Percentiles rank a stretch among this genome's conserved stretches.
Conservation (phyloP, 1,284 basidiomycete species). For the Boletus mariae region DNA sequence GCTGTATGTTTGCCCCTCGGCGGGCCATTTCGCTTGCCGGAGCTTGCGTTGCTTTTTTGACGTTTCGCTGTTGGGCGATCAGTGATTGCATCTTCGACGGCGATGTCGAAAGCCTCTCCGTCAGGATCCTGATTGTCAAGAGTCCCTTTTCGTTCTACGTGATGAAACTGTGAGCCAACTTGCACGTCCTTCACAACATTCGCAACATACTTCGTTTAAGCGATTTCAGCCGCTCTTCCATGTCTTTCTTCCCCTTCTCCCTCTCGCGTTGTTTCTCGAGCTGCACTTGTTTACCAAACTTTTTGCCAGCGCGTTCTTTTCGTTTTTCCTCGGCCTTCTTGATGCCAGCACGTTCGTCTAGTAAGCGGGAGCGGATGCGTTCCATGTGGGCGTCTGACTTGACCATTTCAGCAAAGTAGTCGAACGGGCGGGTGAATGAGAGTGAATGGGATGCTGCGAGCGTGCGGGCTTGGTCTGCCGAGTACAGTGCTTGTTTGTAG, state of each 20-base stretch:
- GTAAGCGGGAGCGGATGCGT: constrained; percentile 84
- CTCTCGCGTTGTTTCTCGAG: constrained; percentile 81
- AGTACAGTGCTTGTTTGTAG: constrained; percentile 93
- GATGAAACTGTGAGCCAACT: constrained; percentile 1
- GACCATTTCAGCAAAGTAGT: constrained; percentile 99
- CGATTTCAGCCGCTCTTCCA: constrained; percentile 79
- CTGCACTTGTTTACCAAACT: constrained; percentile 97
- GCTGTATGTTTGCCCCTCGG: constrained; percentile 10
- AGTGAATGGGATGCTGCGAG: constrained; percentile 74
- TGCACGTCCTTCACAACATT: background rate
- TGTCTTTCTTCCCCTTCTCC: constrained; percentile 72
- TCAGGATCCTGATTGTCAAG: constrained; percentile 71
- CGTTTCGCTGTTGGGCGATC: constrained; percentile 67
- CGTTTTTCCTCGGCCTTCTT: constrained; percentile 92
- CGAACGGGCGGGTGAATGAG: constrained; percentile 88
- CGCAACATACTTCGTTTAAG: constrained; percentile 75
- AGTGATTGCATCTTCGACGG: constrained; percentile 79
- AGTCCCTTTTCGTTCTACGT: constrained; percentile 76
- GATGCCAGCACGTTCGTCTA: constrained; percentile 87
- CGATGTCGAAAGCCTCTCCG: constrained; percentile 79
- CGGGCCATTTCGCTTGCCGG: constrained; percentile 13
- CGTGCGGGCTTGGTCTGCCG: constrained; percentile 70
- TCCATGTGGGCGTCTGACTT: constrained; percentile 99
- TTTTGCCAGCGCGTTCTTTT: constrained; percentile 92
- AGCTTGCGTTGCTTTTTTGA: constrained; percentile 35